Percentiles rank a stretch among this genome's conserved stretches.
phyloP scores from a whole-genome alignment of 2,329 filamentous ascomycete genomes.

The Trichoderma simmonsii region DNA sequence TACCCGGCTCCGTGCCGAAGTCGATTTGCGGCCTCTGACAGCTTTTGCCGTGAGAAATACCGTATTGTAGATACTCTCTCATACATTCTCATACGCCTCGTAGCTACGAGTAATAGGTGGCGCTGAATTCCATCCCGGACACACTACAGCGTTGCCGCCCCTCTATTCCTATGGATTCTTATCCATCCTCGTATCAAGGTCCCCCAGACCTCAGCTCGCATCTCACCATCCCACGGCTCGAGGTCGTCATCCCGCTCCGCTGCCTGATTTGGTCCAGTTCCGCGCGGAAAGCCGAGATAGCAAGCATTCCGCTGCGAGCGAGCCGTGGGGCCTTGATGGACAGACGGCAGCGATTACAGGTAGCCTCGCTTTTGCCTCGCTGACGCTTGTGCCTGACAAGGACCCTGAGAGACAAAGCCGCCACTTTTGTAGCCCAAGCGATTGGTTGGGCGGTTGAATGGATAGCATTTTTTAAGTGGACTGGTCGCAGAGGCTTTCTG shows the following conservation, averaged over 20 bases:
- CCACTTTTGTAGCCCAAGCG: background rate
- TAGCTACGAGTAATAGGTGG: background rate
- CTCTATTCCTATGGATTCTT: background rate
- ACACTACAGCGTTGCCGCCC: background rate
- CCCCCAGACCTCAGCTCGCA: background rate
- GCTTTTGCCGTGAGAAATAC: background rate
- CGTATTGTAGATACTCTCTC: background rate
- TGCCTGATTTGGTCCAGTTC: background rate
- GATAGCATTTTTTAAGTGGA: background rate
- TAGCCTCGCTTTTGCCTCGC: background rate
- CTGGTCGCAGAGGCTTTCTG: background rate
- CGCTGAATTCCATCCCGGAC: background rate
- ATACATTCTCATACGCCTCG: background rate
- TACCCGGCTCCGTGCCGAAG: background rate
- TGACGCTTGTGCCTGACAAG: background rate
- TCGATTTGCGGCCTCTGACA: background rate
- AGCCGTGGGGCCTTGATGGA: background rate
- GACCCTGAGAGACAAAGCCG: background rate
- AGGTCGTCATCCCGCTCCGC: background rate
- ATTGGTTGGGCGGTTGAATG: background rate
- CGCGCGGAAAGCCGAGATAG: constrained; percentile 2
- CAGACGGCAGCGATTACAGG: background rate
- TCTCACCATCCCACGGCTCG: background rate
- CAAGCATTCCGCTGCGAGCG: background rate
- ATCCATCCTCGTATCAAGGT: background rate